Conservation (phyloP, 1,284 basidiomycete species). For the Sanghuangporus weigelae region DNA sequence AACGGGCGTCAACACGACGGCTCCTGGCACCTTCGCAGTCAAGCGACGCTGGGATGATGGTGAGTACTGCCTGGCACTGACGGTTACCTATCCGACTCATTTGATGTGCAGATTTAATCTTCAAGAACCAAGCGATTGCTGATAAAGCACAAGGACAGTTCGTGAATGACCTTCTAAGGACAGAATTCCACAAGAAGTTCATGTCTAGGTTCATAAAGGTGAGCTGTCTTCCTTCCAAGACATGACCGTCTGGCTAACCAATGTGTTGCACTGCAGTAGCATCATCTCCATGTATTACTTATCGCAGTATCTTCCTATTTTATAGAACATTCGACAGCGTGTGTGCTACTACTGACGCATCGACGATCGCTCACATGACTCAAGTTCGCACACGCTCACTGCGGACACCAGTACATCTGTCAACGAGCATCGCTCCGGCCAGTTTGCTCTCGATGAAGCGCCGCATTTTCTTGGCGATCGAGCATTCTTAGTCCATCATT, state of each 20-base stretch:
- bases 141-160: slow-evolving; percentile 75
- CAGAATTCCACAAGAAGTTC: slow-evolving; percentile 87
- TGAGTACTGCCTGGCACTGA: slow-evolving; percentile 30
- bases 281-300: not conserved
- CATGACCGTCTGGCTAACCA: not conserved
- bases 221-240: slow-evolving; percentile 12
- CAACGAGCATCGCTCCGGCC: not conserved
- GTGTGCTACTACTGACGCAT: not conserved
- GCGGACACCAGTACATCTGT: not conserved
- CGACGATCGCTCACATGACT: not conserved
- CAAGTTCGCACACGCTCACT: no score
- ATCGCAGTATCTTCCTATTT: not conserved
- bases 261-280: not conserved
- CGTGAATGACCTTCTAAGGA: slow-evolving; percentile 88
- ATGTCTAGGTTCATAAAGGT: slow-evolving; percentile 79
- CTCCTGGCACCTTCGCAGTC: slow-evolving; percentile 82
- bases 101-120: slow-evolving; percentile 71
- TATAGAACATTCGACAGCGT: not conserved
- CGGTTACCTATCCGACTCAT: not conserved
- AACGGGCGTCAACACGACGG: slow-evolving; percentile 64
- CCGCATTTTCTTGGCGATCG: not conserved
- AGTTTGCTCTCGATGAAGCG: not conserved
- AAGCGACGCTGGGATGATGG: slow-evolving; percentile 95
- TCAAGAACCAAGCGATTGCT: slow-evolving; percentile 91
- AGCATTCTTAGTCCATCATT: not conserved